Conservation (phyloP, 306 rosid species). For the Dryas alaskensis region DNA sequence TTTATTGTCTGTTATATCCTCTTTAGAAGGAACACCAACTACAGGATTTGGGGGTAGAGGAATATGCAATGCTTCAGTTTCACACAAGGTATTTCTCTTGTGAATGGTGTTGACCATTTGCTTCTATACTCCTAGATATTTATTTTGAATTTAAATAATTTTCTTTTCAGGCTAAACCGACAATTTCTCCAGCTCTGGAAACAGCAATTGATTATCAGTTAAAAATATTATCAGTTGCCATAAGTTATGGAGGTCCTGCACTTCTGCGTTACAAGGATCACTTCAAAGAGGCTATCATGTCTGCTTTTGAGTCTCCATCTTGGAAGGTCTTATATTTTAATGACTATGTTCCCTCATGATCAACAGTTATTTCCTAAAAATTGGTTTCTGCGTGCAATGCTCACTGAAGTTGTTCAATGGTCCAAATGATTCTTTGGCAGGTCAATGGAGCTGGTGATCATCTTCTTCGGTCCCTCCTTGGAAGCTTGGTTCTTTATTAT, state of each 20-base stretch:
- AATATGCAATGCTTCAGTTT: conserved; percentile 39
- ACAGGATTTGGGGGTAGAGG: conserved; percentile 93
- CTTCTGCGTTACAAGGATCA: conserved; percentile 75
- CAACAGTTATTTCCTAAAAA: conserved; percentile 6
- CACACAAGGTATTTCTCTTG: conserved; percentile 57
- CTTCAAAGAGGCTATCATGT: conserved; percentile 62
- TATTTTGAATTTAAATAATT: conserved; percentile 26
- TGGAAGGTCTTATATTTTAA: conserved; percentile 69
- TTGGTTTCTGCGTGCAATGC: conserved; percentile 5
- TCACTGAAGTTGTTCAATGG: conserved; percentile 15
- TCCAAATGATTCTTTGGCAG: conserved; percentile 41
- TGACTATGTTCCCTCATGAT: conserved; percentile 24
- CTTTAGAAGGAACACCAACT: conserved; percentile 70
- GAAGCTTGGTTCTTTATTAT: conserved; percentile 90
- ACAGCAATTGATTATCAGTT: conserved; percentile 90
- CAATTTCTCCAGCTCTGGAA: conserved; percentile 96
- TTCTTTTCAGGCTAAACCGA: conserved; percentile 65
- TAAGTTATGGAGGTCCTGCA: conserved; percentile 82
- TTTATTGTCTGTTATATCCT: conserved; percentile 69
- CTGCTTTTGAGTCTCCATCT: conserved; percentile 94
- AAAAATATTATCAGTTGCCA: conserved; percentile 80
- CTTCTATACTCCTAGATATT: conserved; percentile 25
- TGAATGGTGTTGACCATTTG: conserved; percentile 26
- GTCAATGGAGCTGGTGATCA: conserved; percentile 97
- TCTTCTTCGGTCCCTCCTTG: conserved; percentile 91